Evolutionary conservation across 768 basidiomycete genomes (phyloP), one percentile per base, ranked within the genome.

Genomic region (Naganishia onofrii): DNA sequence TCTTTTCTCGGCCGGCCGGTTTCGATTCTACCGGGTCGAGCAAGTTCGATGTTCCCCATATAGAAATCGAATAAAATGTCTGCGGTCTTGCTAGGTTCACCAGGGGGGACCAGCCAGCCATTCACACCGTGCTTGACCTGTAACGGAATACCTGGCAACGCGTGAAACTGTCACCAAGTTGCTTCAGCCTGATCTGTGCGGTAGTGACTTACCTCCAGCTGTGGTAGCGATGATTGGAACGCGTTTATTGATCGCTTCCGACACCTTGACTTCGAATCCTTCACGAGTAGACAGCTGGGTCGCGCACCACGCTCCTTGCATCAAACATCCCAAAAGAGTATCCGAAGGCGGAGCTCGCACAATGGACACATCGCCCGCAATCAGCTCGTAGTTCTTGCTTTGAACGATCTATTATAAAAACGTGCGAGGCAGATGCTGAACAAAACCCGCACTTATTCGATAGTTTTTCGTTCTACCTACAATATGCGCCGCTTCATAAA

Each of bases 221-320:
- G 84, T 77, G 64, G 85, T 88, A 9, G 91, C 91, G 75, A 97
- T 86, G 76, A 94, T 85, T 36, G 93, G 93, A 72, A 90, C 90
- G 71, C 90, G 90, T 34, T 91, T 88, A 81, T 94, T 91, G 65
- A 97, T 84, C n/a, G 91, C 92, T 72, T 78, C 78, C 56, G 92
- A 93, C 60, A 94, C 93, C 81, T 97, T 97, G 82, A 97, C 92
- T 78, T 97, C 94, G 82, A 96, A 97, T 32, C 94, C 94, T 83
- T 97, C 94, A 69, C 93, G 89, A 54, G 90, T 89, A 64, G 91
- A 93, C 54, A 97, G 87, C 81, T 97, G 94, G 58, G 92, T 86
- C 4, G 91, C 93, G 69, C 94, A 89, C 83, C 90, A 89, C 54
- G 91, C 86, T 74, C 93, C 94, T 65, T 90, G 88, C 86, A 96